Evolutionary conservation across 768 basidiomycete species (phyloP), one percentile per base, ranked within the genome.

Genomic region (Tubosaeta sp.): DNA sequence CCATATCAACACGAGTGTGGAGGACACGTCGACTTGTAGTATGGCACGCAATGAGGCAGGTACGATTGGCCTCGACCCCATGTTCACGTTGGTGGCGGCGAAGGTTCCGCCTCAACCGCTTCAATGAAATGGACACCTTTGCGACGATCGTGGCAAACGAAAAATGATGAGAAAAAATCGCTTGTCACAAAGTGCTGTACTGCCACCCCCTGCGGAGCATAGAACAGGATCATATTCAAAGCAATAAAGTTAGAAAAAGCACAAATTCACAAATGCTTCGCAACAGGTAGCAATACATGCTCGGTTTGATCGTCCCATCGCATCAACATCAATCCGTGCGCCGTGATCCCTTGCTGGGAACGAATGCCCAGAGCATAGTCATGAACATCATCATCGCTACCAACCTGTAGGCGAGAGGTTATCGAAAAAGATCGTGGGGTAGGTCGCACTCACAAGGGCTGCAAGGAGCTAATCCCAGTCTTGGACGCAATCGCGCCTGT

Each of bases 401-500:
- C 2, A 68, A 51, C 36, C 66, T 67, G 13, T 22, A 18, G n/a
- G 11, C 9, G 2, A n/a, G n/a, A n/a, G n/a, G n/a, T 10, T 0
- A 1, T 12, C 3, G 12, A 44, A 22, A 10, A 16, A 16, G 29
- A 21, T 1, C 32, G 7, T 4, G 30, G 12, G 11, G 12, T 16
- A 2, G 21, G 25, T 27, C 6, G 24, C 27, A 58, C 67, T 48
- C 49, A 68, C 67, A 68, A 16, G 12, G 67, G 67, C 54, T 76
- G 76, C 51, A 79, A 49, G 11, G 66, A 62, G 13, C 55, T 56
- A 31, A 80, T 80, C 0, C 78, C 87, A 34, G 81, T 77, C 52
- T 74, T 80, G 22, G 75, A 74, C 6, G 87, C 79, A 22, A 90
- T 76, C 2, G 81, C 76, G 21, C 87, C 87, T 1, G 84, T 84